Evolutionary conservation across 2,329 filamentous ascomycete genomes (phyloP), one percentile per base, ranked within the genome.

Genomic region (Blumeriella jaapii): DNA sequence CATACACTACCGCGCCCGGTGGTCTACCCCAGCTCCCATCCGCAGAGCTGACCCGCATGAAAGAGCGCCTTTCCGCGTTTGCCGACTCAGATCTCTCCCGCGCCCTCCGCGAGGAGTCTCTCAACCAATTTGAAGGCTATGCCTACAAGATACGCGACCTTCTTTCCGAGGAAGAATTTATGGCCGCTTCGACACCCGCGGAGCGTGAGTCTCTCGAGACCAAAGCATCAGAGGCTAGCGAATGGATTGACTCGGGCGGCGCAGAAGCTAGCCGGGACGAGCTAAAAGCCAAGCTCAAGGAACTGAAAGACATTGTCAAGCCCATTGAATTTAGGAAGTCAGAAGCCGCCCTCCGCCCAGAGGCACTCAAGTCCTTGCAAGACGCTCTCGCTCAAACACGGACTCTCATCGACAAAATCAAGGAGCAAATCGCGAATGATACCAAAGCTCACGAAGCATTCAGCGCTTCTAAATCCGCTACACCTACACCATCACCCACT

Each of bases 81-180:
- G 85, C 93, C 47, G 67, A 72, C 16, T 94, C 89, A 2, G 91
- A 98, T 59, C 73, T 71, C 47, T 74, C 80, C 17, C 81, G 87
- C 32, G 62, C 76, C 22, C 65, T 76, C 39, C 76, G 87, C 19
- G 87, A 95, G 56, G 89, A 95, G 57, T 75, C 83, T 1, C 65
- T 95, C 38, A 98, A 96, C 61, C 80, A 82, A 46, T 74, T 98
- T n/a, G 91, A 98, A 60, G 79, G 72, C 9, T 96, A 82, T 59
- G 94, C 89, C 10, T 98, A 98, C 67, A 80, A 77, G 52, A 73
- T 82, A 17, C 78, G 86, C 16, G 86, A 95, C 57, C 68, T 93
- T 28, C 67, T 95, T 2, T 79, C 84, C 26, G 78, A 80, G 41
- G 76, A 83, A 30, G 67, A 68, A 1, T 96, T 95, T 55, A 64